Evolutionary conservation across 306 rosid species (phyloP), one percentile per base, ranked within the genome.

Genomic region (Rubus idaeus): DNA sequence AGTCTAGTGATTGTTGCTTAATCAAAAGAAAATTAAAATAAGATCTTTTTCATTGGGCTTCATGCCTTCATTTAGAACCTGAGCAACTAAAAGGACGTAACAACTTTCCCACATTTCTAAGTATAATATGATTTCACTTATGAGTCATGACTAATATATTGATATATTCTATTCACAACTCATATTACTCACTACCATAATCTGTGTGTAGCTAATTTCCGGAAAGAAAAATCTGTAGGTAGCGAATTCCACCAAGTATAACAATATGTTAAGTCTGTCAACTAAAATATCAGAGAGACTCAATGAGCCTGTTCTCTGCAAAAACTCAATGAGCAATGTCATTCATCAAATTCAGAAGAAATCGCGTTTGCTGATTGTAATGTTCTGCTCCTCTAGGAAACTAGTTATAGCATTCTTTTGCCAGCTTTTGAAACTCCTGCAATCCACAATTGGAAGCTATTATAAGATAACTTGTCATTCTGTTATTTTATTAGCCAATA

Each of bases 361-460:
- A 81, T 89, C 89, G 61, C 98, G 88, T 63, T 92, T 96, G 77
- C 96, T 96, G 61, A 91, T 84, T 80, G 75, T 84, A 20, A 96
- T 78, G 78, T 85, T 87, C 86, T 78, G 90, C 81, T 86, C 93
- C 0, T 81, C 62, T 57, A 96, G 81, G 82, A 88, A 96, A 53
- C 74, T 89, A 41, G 84, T 87, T 73, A 92, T 92, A 55, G 97
- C 98, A 42, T 86, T 92, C 97, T 89, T 96, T 85, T 96, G 94
- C 99, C 96, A 92, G 83, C 99, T 50, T 86, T 93, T 92, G 84
- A 96, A 92, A 87, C 97, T 92, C 94, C 98, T 93, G 87, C 78
- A 83, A 68, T 64, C 71, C 74, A 81, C 62, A 35, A 61, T 20
- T 47, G 44, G 45, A 56, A 64, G 67, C 55, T 20, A 75, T 20